Evolutionary conservation across 2,329 filamentous ascomycete genomes (phyloP).

Genomic region (Tolypocladium guangdongense): DNA sequence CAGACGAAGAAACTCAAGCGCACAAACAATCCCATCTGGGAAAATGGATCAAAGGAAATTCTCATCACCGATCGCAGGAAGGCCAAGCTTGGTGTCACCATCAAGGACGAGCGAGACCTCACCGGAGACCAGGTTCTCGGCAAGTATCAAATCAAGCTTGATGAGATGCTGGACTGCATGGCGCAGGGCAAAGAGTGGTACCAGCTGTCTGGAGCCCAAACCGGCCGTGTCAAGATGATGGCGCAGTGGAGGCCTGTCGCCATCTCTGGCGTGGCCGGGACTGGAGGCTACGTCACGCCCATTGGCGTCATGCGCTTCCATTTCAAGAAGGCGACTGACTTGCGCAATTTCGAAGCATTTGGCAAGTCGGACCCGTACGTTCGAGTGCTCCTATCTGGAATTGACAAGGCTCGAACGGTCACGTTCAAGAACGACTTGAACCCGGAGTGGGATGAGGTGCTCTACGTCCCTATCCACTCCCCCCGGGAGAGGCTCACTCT

Average conservation of each 20-base stretch:
- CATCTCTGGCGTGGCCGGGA: slow-evolving; percentile 67
- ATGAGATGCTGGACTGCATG: slow-evolving; percentile 85
- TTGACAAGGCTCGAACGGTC: slow-evolving; percentile 85
- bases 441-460: slow-evolving; percentile 89
- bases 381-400: slow-evolving; percentile 76
- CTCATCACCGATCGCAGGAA: slow-evolving; percentile 88
- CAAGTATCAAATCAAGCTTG: slow-evolving; percentile 88
- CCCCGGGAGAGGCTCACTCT: slow-evolving; percentile 71
- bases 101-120: slow-evolving; percentile 92
- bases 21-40: slow-evolving; percentile 95
- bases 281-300: slow-evolving; percentile 82
- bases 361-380: slow-evolving; percentile 96
- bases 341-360: slow-evolving; percentile 88
- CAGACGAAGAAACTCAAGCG: slow-evolving; percentile 87
- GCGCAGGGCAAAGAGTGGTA: slow-evolving; percentile 95
- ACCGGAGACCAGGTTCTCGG: slow-evolving; percentile 74
- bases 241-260: slow-evolving; percentile 94
- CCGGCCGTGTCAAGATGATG: slow-evolving; percentile 79
- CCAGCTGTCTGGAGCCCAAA: slow-evolving; percentile 69
- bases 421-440: slow-evolving; percentile 94
- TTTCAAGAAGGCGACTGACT: slow-evolving; percentile 69
- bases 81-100: slow-evolving; percentile 78
- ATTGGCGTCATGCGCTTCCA: slow-evolving; percentile 94
- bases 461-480: slow-evolving; percentile 87
- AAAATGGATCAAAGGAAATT: slow-evolving; percentile 85